Base-by-base conservation (phyloP, 2,329 filamentous ascomycete species). In the Phoma sp. region DNA sequence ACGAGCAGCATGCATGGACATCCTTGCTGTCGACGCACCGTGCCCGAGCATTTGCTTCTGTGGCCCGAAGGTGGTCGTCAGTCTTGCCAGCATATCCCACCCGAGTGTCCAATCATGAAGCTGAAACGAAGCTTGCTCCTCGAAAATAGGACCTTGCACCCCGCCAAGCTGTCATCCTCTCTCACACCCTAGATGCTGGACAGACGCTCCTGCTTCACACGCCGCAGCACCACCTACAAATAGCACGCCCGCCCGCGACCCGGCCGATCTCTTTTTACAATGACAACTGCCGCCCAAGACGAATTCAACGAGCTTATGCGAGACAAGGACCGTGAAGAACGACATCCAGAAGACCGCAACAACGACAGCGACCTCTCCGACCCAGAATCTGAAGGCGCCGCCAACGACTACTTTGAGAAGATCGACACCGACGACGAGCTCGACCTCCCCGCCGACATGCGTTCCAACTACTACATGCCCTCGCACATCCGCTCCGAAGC, bases 401-500 rank as follows among this genome's bases (percentile, higher is more conserved):
- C 62, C 37, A 63, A 70, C 57, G 61, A 68, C 60, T 87, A 88
- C 58, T 84, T 83, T 29, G 86, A 90, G 72, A 84, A 85, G 68
- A 78, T 82, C 61, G 78, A 84, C 76, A 78, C 81, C 52, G 72
- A 76, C 76, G 70, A 78, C 75, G 77, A 78, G 63, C 74, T 78
- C 65, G 77, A 80, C 56, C 57, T 76, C 24, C 68, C 74, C 45
- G 65, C 70, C 61, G 70, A 87, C 67, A 86, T 87, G 74, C 83
- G 87, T 47, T 80, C 82, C 55, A 77, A 83, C 62, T 81, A 81
- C 74, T 78, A 77, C 65, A 78, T 82, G 73, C 75, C 90, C 68
- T 83, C 82, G 69, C 82, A 82, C 67, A 84, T 90, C 57, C 74
- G 90, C 73, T 85, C 80, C 48, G 87, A 88, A 54, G 84, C 86